These are phyloP conservation scores for Myriangium duriaei DNA, from an alignment of 2,329 filamentous ascomycete genomes.

Conservation along the genomic window DNA sequence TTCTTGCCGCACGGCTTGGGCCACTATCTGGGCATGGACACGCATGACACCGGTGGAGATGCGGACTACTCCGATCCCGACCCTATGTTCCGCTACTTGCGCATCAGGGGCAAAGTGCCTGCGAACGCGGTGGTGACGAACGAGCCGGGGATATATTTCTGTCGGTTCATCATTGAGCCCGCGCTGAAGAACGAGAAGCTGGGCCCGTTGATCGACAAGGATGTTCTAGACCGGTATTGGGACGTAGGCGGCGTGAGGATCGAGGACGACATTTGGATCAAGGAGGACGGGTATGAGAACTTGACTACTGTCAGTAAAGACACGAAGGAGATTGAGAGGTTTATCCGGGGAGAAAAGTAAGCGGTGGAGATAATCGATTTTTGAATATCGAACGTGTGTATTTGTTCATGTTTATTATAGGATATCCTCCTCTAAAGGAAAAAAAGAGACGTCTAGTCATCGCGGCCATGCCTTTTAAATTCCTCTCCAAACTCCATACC, in stretches of 20 bases:
- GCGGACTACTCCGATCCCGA: constrained; percentile 54
- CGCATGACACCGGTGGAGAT: constrained; percentile 38
- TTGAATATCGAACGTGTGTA: no score
- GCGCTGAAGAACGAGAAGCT: constrained; percentile 52
- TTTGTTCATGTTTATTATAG: no score
- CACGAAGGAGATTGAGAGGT: constrained; percentile 27
- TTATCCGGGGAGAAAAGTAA: constrained; percentile 12
- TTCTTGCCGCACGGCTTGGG: constrained; percentile 41
- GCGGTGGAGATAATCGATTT: neutral
- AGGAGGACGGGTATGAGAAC: constrained; percentile 66
- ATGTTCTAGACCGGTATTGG: constrained; percentile 57
- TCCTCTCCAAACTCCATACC: no score
- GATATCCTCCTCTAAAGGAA: no score
- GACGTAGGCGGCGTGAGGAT: constrained; percentile 79
- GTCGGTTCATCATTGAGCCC: constrained; percentile 57
- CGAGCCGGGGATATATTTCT: constrained; percentile 81
- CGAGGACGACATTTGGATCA: constrained; percentile 77
- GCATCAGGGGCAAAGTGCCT: constrained; percentile 63
- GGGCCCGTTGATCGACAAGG: constrained; percentile 51
- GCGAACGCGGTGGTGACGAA: constrained; percentile 81
- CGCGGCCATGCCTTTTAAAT: no score
- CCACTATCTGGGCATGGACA: constrained; percentile 41
- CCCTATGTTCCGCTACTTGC: constrained; percentile 73
- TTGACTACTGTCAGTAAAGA: constrained; percentile 61
- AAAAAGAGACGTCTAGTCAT: no score